phyloP scores from a whole-genome alignment of 106 monocot genomes.

The Ottelia alismoides region DNA sequence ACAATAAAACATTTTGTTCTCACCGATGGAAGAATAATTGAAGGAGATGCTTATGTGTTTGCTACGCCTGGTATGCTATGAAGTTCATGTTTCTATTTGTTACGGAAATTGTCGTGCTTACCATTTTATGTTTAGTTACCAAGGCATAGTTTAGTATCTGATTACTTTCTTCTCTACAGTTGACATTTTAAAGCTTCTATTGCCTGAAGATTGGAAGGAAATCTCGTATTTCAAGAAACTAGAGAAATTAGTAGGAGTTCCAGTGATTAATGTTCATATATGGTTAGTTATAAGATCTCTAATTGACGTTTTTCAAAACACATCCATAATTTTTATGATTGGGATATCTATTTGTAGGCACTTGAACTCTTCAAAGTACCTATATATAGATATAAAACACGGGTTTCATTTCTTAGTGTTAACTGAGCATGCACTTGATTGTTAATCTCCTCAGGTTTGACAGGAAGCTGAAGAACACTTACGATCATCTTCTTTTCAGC shows the following conservation, averaged over 20 bases:
- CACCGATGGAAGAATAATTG: slow-evolving; percentile 51
- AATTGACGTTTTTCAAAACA: no score
- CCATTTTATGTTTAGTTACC: no score
- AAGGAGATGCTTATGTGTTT: slow-evolving; percentile 81
- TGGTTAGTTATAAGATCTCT: slow-evolving; percentile 37
- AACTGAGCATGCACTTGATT: no score
- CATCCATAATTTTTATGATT: no score
- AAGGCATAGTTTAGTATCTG: no score
- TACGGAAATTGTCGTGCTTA: not conserved
- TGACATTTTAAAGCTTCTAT: slow-evolving; percentile 93
- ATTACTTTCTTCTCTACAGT: slow-evolving; percentile 31
- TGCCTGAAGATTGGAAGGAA: slow-evolving; percentile 89
- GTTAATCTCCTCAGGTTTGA: slow-evolving; percentile 99
- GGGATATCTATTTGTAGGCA: no score
- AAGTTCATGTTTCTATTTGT: slow-evolving; percentile 7
- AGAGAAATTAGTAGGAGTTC: slow-evolving; percentile 91
- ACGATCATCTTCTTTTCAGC: slow-evolving; percentile 98
- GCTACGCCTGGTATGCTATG: slow-evolving; percentile 95
- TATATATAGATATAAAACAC: no score
- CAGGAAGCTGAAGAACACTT: slow-evolving; percentile 92
- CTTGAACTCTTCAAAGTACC: no score
- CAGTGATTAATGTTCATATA: slow-evolving; percentile 97
- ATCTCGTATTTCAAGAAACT: slow-evolving; percentile 80
- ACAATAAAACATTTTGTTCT: slow-evolving; percentile 86
- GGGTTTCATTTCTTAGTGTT: no score